Conservation (phyloP, 192 early-diverging fungal genomes). For the Haplosporangium gracile region DNA sequence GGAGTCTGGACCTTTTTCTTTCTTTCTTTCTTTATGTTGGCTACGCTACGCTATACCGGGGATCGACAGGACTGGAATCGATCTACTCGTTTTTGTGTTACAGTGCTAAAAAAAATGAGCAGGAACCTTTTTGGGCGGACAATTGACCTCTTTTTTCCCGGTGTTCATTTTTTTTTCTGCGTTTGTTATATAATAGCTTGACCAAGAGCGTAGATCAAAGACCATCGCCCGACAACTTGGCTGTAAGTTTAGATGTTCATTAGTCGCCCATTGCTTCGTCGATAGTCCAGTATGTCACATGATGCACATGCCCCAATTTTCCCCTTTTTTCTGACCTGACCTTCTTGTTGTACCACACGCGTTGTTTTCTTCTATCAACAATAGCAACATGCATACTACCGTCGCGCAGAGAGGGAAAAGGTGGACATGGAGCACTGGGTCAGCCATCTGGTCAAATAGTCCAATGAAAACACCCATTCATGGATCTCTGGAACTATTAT, state of each 20-base stretch:
- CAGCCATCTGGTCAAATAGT: constrained; percentile 44
- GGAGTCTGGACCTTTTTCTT: not conserved
- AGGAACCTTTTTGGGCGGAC: not conserved
- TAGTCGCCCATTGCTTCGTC: not conserved
- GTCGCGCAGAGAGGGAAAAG: constrained; percentile 63
- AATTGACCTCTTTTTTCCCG: constrained; percentile 5
- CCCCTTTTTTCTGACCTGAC: not conserved
- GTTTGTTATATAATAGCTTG: constrained; percentile 49
- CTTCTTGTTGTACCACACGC: too few relatives aligned
- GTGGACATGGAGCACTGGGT: constrained; percentile 79
- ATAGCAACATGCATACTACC: constrained; percentile 70
- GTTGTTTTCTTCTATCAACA: not conserved
- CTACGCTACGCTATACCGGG: not conserved
- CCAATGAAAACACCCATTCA: not conserved
- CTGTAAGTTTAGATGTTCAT: constrained; percentile 55
- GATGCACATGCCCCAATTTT: not conserved
- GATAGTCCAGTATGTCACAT: not conserved
- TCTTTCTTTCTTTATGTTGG: too few relatives aligned
- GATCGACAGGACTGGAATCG: constrained; percentile 14
- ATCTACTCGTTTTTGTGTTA: not conserved
- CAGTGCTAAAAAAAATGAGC: constrained; percentile 12
- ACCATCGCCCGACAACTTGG: constrained; percentile 75
- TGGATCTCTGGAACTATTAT: too few relatives aligned
- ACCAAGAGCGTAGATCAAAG: constrained; percentile 69
- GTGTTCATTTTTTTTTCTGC: not conserved